These are phyloP conservation scores for Ceratocystis variospora DNA, from an alignment of 2,329 filamentous ascomycete genomes.

Conservation along the genomic window DNA sequence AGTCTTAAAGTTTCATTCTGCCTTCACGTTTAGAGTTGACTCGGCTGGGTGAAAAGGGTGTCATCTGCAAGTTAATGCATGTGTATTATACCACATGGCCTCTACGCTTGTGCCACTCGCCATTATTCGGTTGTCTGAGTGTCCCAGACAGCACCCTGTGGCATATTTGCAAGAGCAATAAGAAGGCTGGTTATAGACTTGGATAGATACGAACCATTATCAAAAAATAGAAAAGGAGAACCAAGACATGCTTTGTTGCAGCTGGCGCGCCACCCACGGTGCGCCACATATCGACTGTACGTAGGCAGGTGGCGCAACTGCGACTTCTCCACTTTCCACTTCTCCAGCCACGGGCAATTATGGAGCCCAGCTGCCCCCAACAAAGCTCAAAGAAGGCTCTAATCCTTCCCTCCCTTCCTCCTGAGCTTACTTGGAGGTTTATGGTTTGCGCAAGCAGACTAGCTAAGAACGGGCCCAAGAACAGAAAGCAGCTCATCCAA, in stretches of 20 bases:
- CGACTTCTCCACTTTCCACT: no score
- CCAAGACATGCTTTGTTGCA: background rate
- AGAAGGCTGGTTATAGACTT: background rate
- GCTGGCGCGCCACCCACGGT: background rate
- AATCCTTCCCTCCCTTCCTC: background rate
- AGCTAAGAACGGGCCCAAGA: background rate
- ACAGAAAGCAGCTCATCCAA: background rate
- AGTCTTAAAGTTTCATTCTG: background rate
- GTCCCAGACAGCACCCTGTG: background rate
- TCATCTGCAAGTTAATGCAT: background rate
- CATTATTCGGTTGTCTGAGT: background rate
- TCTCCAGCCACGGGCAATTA: background rate
- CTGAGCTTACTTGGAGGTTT: background rate
- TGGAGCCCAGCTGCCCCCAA: background rate
- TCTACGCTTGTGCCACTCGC: background rate
- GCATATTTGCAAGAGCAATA: background rate
- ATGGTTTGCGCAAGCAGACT: slow-evolving; percentile 1
- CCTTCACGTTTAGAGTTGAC: background rate
- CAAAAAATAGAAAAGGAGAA: background rate
- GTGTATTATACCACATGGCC: background rate
- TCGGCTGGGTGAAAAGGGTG: background rate
- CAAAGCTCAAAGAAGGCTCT: background rate
- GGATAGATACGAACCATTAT: background rate
- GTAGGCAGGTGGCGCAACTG: no score
- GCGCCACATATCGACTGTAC: background rate